These are phyloP conservation scores for Dothideomycetes sp. DNA, from an alignment of 2,329 filamentous ascomycete species.

Conservation along the genomic window DNA sequence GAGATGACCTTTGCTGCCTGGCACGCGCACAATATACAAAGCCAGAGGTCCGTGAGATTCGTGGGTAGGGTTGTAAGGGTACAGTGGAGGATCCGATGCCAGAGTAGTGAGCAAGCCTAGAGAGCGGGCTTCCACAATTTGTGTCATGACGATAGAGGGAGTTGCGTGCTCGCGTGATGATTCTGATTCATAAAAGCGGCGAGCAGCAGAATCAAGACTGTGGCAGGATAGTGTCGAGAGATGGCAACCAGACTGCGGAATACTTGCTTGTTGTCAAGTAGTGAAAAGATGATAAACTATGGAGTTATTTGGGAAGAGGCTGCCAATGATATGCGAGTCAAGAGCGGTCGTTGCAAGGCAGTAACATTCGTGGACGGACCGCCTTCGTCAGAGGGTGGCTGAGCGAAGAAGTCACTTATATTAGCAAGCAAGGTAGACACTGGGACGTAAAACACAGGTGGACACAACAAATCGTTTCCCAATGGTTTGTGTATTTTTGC, in stretches of 20 bases:
- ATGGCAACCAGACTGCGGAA: too few relatives aligned
- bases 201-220: too few relatives aligned
- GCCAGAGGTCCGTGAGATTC: constrained; percentile 59
- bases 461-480: too few relatives aligned
- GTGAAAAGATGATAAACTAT: too few relatives aligned
- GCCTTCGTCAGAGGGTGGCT: constrained; percentile 10
- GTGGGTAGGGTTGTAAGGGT: constrained; percentile 66
- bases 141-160: constrained; percentile 9
- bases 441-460: too few relatives aligned
- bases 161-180: neutral
- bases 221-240: too few relatives aligned
- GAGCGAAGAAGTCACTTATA: constrained; percentile 6
- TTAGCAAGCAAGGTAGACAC: neutral
- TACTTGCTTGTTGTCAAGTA: too few relatives aligned
- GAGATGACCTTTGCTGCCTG: constrained; percentile 67
- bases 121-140: constrained; percentile 65
- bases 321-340: too few relatives aligned
- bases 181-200: too few relatives aligned
- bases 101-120: constrained; percentile 68
- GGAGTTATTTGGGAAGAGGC: too few relatives aligned
- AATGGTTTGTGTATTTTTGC: too few relatives aligned
- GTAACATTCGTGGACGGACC: neutral
- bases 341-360: too few relatives aligned
- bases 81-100: constrained; percentile 76
- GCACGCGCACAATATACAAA: constrained; percentile 87